A percentile compares a stretch with the other conserved stretches of the same genome.
Conservation (phyloP, 495 filamentous ascomycete species). For the Beverwykella pulmonaria region DNA sequence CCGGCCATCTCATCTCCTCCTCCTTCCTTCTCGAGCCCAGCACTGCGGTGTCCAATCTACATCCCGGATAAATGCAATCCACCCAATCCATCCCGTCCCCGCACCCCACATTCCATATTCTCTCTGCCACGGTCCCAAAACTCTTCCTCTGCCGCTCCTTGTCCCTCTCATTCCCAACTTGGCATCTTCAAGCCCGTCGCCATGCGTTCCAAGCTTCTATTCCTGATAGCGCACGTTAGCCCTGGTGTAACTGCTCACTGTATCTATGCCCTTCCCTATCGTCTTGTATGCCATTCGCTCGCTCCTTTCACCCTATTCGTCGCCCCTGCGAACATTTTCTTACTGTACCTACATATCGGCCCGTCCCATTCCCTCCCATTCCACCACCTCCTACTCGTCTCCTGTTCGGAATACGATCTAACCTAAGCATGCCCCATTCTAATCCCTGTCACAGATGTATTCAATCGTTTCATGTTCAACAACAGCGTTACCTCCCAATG, state of each 20-base stretch:
- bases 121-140: not conserved
- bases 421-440: not conserved
- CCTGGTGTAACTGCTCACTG: conserved; percentile 1
- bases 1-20: not conserved
- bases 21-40: not conserved
- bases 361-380: not conserved
- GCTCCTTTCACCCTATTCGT: no score
- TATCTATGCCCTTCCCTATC: not conserved
- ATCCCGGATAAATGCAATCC: not conserved
- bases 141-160: not conserved
- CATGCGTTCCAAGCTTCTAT: not conserved
- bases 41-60: not conserved
- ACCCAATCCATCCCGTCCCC: not conserved
- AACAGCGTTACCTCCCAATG: conserved; percentile 17
- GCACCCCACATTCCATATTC: not conserved
- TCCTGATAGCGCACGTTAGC: not conserved
- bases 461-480: conserved; percentile 29
- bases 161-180: not conserved
- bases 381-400: not conserved
- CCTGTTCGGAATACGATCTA: not conserved
- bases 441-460: conserved; percentile 7
- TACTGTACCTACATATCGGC: not conserved
- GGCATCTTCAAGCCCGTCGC: not conserved
- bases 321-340: not conserved
- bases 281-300: no score